Evolutionary conservation across 176 grass and related monocot genomes (phyloP), one percentile per base, ranked within the genome.

Genomic region (Pharus latifolius): DNA sequence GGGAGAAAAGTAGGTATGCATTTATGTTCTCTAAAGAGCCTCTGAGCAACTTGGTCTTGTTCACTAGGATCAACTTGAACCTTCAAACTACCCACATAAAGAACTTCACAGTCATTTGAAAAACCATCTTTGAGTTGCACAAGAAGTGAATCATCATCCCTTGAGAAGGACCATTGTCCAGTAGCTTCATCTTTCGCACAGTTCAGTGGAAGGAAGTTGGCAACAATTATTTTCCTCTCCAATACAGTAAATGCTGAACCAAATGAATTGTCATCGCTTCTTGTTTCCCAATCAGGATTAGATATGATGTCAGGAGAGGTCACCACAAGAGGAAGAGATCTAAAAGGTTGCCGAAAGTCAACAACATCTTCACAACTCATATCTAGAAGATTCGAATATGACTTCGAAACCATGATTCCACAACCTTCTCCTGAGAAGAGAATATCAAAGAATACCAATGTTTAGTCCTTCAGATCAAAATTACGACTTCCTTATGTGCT

Each of bases 91-190:
- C 91, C 91, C 13, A 91, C 74, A 70, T 88, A 96, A 29, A 96
- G 22, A 23, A 87, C 79, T 78, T 90, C 84, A 37, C 54, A 69
- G 29, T 83, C 81, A 56, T 27, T 20, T 56, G 83, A 73, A 71
- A 91, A 91, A 14, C 87, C 87, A 37, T 96, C 87, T 58, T 83
- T 88, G 31, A 96, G 65, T 77, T 96, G 91, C n/a, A 88, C 62
- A 38, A 96, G 70, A 65, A 96, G 72, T 49, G 82, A 67, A 78
- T 91, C 82, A 40, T 88, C 84, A 82, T 96, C 91, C 76, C 70
- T 55, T 9, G 87, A 55, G 42, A 96, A 96, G 51, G 51, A 84
- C 91, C 80, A 96, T 53, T 70, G 40, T 53, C 84, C 65, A 37
- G 68, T 81, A 67, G 50, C 48, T 84, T 89, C 68, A 82, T 91